Base-by-base conservation (phyloP, 768 basidiomycete genomes). In the Gloeopeniophorella convolvens region DNA sequence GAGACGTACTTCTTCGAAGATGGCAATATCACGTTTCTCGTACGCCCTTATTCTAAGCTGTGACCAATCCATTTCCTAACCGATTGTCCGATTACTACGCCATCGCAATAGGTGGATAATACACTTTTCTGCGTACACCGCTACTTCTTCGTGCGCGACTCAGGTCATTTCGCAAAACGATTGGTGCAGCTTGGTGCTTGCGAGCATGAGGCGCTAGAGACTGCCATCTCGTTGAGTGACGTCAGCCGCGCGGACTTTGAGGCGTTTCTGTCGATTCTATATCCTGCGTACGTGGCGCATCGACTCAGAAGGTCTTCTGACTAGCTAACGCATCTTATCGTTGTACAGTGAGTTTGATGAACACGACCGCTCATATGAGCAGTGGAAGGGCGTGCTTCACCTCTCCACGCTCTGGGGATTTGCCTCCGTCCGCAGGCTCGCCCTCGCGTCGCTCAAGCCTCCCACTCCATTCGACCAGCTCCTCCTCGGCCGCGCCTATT, bases 321-420 rank as follows among this genome's bases (percentile, higher is more conserved):
- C 34, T 31, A 48, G 42, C 10, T 31, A 20, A 7, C 21, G 5
- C 6, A 7, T 6, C n/a, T 36, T 16, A 11, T 48, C 30, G 23
- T 16, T 10, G 5, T 21, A 16, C 42, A 48, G 52, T 23, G 33
- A 49, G 21, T 48, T 48, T 13, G 47, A 44, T 13, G 41, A 42
- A n/a, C 16, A 21, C 8, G 34, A n/a, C 18, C 46, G 42, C 21
- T 54, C 46, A 9, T 59, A 53, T 32, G 53, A 57, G 18, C 42
- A 59, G 20, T 65, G 65, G 59, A 50, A 53, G 10, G 59, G 60
- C 13, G 54, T 65, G 15, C 50, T 64, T 16, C 44, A 59, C 32
- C n/a, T 59, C 35, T 55, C 62, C 10, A 50, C 61, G 54, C 67
- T 16, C 39, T 72, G 24, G 67, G 64, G 47, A 45, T 64, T 51